Percentiles rank a stretch among this genome's conserved stretches.
These are phyloP conservation scores for Cucurbita pepo DNA, from an alignment of 306 rosid genomes.

Conservation along the genomic window DNA sequence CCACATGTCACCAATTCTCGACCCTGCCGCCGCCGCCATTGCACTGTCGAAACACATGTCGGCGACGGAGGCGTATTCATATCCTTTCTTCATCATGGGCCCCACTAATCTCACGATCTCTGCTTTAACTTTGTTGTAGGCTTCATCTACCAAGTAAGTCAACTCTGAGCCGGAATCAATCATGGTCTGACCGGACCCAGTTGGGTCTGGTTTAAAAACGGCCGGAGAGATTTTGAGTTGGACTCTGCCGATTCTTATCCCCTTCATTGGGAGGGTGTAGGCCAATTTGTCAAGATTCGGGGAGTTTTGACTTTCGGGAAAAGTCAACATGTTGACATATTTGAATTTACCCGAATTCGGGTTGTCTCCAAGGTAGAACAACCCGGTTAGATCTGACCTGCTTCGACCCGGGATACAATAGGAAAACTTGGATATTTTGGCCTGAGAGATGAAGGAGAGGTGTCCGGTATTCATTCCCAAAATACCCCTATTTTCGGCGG, in stretches of 20 bases:
- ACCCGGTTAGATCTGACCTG: conserved; percentile 19
- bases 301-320: conserved; percentile 37
- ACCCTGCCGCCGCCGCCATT: conserved; percentile 25
- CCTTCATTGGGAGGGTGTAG: conserved; percentile 45
- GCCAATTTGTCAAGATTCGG: conserved; percentile 78
- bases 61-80: conserved; percentile 36
- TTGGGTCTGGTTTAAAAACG: conserved; percentile 32
- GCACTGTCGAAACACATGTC: conserved; percentile 63
- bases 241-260: conserved; percentile 34
- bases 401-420: conserved; percentile 47
- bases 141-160: conserved; percentile 54
- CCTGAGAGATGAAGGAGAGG: conserved; percentile 56
- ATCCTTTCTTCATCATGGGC: conserved; percentile 38
- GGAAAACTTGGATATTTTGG: conserved; percentile 53
- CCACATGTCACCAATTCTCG: conserved; percentile 44
- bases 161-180: conserved; percentile 78
- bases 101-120: conserved; percentile 47
- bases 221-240: conserved; percentile 26
- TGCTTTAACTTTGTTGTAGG: conserved; percentile 38
- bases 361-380: conserved; percentile 61
- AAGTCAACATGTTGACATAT: conserved; percentile 39
- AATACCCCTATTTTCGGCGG: conserved; percentile 53
- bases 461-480: conserved; percentile 83
- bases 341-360: conserved; percentile 34
- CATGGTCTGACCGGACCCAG: conserved; percentile 89